Percentiles rank a stretch among this genome's conserved stretches.
phyloP scores from a whole-genome alignment of 1,284 basidiomycete species.

The Puccinia novopanici region DNA sequence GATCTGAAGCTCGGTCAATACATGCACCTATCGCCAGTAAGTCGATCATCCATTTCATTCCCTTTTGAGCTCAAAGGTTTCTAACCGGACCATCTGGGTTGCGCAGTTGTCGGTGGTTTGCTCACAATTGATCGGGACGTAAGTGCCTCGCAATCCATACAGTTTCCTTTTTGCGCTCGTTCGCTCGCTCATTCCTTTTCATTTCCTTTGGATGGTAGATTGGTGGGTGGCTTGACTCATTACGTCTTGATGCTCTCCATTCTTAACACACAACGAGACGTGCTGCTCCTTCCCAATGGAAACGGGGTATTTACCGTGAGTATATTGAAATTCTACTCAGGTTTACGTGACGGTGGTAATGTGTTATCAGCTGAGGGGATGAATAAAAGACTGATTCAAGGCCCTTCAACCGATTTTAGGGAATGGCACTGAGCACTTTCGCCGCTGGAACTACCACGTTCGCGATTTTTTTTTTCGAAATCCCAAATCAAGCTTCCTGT shows the following conservation, averaged over 20 bases:
- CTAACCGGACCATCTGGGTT: neutral
- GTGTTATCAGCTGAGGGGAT: neutral
- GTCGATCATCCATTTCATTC: neutral
- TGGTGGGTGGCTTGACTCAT: constrained; percentile 40
- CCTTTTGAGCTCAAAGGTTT: neutral
- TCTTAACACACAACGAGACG: constrained; percentile 46
- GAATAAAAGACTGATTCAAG: neutral
- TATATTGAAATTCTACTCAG: neutral
- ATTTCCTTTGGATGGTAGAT: constrained; percentile 10
- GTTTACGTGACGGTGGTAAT: neutral
- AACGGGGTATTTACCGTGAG: constrained; percentile 44
- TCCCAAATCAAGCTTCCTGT: neutral
- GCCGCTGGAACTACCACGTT: constrained; percentile 41
- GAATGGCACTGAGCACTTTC: constrained; percentile 37
- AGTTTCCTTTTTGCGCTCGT: neutral
- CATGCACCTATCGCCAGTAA: constrained; percentile 38
- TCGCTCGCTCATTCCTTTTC: neutral
- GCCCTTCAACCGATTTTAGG: constrained; percentile 11
- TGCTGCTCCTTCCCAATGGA: constrained; percentile 43
- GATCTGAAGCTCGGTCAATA: constrained; percentile 47
- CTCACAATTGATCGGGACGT: constrained; percentile 46
- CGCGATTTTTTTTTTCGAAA: neutral
- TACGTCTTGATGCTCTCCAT: constrained; percentile 35
- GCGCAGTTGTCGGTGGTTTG: constrained; percentile 31
- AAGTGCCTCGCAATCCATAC: neutral